phyloP scores from a whole-genome alignment of 495 filamentous ascomycete genomes.

The Aspergillus olivimuriae region DNA sequence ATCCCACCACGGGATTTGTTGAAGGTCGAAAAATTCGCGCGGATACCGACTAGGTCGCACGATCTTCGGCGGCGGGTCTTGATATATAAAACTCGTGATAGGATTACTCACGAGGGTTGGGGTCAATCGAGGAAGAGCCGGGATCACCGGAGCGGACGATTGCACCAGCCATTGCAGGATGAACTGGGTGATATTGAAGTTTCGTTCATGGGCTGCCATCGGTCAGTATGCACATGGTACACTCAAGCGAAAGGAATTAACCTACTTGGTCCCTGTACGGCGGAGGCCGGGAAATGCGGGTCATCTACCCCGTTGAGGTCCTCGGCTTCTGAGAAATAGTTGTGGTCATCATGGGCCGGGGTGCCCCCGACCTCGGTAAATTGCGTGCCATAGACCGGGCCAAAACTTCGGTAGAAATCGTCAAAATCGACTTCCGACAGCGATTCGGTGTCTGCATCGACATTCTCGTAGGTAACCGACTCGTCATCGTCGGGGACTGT shows the following conservation, averaged over 20 bases:
- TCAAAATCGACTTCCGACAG: conserved; percentile 28
- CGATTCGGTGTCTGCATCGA: not conserved
- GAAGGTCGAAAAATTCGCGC: conserved; percentile 59
- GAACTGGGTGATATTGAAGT: conserved; percentile 40
- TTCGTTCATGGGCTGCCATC: conserved; percentile 33
- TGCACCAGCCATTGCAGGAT: conserved; percentile 36
- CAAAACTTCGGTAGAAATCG: conserved; percentile 27
- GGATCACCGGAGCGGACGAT: conserved; percentile 18
- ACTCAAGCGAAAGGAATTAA: not conserved
- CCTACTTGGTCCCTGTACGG: conserved; percentile 35
- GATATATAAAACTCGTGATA: conserved; percentile 27
- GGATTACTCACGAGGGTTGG: conserved; percentile 16
- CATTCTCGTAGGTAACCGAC: not conserved
- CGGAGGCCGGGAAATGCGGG: conserved; percentile 23
- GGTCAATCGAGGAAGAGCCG: conserved; percentile 13
- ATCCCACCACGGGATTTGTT: conserved; percentile 70
- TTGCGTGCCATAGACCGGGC: conserved; percentile 13
- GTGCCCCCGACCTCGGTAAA: conserved; percentile 8
- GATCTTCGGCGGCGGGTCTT: conserved; percentile 35
- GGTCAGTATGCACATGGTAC: conserved; percentile 8
- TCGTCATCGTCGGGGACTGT: conserved; percentile 14
- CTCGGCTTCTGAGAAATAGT: conserved; percentile 16
- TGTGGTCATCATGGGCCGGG: conserved; percentile 15
- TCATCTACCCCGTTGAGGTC: conserved; percentile 11
- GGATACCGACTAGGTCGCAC: conserved; percentile 40